phyloP scores from a whole-genome alignment of 192 early-diverging fungal species.

The Polychytrium aggregatum region DNA sequence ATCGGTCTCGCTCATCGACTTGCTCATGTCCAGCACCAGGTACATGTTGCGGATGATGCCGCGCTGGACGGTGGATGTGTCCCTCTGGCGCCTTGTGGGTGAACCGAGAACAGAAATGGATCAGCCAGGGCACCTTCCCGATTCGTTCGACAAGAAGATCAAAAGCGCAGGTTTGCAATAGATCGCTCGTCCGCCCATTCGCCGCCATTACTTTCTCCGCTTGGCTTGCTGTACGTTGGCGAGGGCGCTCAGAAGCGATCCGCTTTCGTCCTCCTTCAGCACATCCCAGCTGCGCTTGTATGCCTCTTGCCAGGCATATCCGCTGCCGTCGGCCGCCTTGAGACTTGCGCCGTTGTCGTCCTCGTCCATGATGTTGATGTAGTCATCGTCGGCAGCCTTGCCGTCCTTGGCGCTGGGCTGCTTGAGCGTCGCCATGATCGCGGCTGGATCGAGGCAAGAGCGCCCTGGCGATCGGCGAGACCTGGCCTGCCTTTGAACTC shows the following conservation, averaged over 20 bases:
- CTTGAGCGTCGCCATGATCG: no score
- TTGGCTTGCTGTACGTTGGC: conserved; percentile 57
- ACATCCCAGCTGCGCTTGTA: conserved; percentile 94
- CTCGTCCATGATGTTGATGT: no score
- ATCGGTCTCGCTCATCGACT: conserved; percentile 75
- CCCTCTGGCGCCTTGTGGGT: conserved; percentile 8
- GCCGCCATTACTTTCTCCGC: no score
- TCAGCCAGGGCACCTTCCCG: neutral
- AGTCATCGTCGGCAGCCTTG: no score
- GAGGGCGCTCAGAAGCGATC: conserved; percentile 66
- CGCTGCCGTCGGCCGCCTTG: no score
- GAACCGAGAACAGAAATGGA: no score
- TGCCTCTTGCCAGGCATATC: conserved; percentile 90
- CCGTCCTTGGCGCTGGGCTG: no score
- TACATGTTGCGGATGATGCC: conserved; percentile 60
- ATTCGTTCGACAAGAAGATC: neutral
- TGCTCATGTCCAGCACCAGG: conserved; percentile 72
- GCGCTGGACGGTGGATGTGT: conserved; percentile 22
- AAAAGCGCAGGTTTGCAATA: neutral
- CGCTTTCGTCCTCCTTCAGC: conserved; percentile 45
- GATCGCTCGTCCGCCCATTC: no score
- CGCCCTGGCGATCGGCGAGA: no score
- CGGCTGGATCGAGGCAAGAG: no score
- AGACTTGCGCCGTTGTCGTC: no score
- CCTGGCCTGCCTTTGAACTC: no score